Evolutionary conservation across 2,329 filamentous ascomycete genomes (phyloP).

Genomic region (Incumbomyces lentus): DNA sequence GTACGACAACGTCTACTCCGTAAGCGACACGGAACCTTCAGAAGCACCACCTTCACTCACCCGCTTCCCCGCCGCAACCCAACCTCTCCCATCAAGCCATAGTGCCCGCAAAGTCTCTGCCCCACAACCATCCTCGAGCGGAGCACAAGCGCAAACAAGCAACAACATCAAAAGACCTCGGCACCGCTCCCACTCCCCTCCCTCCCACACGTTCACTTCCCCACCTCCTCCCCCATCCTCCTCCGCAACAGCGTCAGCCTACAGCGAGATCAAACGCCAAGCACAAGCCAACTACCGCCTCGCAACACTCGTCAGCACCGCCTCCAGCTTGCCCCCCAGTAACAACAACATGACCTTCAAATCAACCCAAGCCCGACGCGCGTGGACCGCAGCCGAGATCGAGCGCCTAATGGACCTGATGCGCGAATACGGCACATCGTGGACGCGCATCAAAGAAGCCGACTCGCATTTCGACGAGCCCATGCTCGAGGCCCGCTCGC

Average conservation of each 20-base stretch:
- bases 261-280: background rate
- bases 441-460: constrained; percentile 36
- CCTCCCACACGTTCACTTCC: background rate
- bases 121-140: too few relatives aligned
- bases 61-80: background rate
- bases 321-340: background rate
- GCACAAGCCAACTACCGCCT: background rate
- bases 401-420: constrained; percentile 41
- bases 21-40: background rate
- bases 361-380: constrained; percentile 16
- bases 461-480: constrained; percentile 22
- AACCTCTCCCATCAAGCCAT: background rate
- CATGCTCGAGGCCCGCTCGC: constrained; percentile 30
- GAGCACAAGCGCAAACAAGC: background rate
- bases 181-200: constrained; percentile 1
- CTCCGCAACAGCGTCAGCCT: background rate
- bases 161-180: constrained; percentile 3
- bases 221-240: background rate
- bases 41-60: background rate
- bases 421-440: constrained; percentile 35
- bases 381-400: constrained; percentile 32
- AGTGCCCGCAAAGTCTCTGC: background rate
- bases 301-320: background rate
- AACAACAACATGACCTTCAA: background rate
- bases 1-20: background rate